These are phyloP conservation scores for Phytopythium cucurbitacearum DNA, from an alignment of 352 stramenopile species.

Conservation along the genomic window DNA sequence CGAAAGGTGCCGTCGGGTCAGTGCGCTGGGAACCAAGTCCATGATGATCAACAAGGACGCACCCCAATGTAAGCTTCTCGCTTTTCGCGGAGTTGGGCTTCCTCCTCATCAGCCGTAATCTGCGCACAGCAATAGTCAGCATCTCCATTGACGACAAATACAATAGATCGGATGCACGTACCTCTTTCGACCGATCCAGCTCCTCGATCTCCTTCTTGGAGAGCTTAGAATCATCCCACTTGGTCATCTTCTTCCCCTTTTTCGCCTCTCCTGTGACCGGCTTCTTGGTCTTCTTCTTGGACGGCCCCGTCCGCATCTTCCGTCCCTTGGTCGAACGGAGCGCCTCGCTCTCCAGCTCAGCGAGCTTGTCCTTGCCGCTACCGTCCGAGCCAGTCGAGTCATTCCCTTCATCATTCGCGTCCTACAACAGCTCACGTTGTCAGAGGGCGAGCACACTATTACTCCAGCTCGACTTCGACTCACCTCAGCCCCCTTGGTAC, in stretches of 20 bases:
- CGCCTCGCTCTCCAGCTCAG: conserved; percentile 53
- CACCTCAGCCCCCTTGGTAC: conserved; percentile 23
- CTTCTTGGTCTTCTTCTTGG: conserved; percentile 62
- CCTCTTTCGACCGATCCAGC: conserved; percentile 66
- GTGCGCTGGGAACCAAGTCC: background rate
- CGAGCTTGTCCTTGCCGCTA: conserved; percentile 49
- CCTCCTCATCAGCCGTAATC: conserved; percentile 68
- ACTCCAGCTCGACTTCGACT: background rate
- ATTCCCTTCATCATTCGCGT: conserved; percentile 65
- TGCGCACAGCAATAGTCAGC: conserved; percentile 12
- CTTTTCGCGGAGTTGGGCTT: conserved; percentile 63
- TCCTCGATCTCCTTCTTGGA: conserved; percentile 78
- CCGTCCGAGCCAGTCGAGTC: conserved; percentile 41
- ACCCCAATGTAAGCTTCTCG: conserved; percentile 83
- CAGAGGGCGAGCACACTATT: background rate
- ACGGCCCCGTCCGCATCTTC: conserved; percentile 65
- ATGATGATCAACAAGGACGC: conserved; percentile 10
- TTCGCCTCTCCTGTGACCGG: conserved; percentile 44
- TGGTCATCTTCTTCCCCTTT: conserved; percentile 80
- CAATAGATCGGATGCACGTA: conserved; percentile 13
- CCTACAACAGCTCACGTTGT: conserved; percentile 3
- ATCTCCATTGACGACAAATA: background rate
- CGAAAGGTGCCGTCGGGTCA: background rate
- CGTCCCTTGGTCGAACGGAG: conserved; percentile 31
- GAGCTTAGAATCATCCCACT: conserved; percentile 83